Evolutionary conservation across 2,329 filamentous ascomycete species (phyloP).

Genomic region (Botrytis fabae): DNA sequence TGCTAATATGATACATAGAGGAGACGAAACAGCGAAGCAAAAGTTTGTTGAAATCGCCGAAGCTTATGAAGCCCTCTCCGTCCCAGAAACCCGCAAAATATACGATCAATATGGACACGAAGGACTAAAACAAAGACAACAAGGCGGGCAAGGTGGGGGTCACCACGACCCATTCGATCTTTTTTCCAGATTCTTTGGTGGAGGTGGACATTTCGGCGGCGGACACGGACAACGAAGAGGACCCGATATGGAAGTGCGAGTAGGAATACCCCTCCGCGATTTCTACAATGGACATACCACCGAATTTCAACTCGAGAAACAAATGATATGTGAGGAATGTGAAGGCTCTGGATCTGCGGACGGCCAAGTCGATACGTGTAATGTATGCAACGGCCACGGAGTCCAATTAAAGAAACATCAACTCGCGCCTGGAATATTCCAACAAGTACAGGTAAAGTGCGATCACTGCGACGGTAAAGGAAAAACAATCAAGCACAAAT

Average conservation of each 20-base stretch:
- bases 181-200: constrained; percentile 95
- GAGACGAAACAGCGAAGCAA: constrained; percentile 75
- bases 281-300: constrained; percentile 90
- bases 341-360: constrained; percentile 84
- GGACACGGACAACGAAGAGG: constrained; percentile 75
- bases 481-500: constrained; percentile 84
- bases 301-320: constrained; percentile 89
- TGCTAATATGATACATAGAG: constrained; percentile 49
- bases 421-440: constrained; percentile 96
- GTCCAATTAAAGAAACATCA: constrained; percentile 84
- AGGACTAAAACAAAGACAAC: constrained; percentile 78
- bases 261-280: constrained; percentile 77
- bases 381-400: constrained; percentile 77
- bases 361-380: constrained; percentile 78
- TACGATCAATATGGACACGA: constrained; percentile 96
- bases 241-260: constrained; percentile 83
- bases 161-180: constrained; percentile 91
- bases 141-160: constrained; percentile 62
- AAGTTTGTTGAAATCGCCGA: constrained; percentile 94
- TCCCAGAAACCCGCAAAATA: constrained; percentile 76
- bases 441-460: constrained; percentile 91
- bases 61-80: constrained; percentile 89
- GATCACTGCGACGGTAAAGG: constrained; percentile 86
- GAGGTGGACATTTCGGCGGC: constrained; percentile 68
- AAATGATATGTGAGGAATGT: constrained; percentile 90